A percentile compares a stretch with the other conserved stretches of the same genome.
Evolutionary conservation across 225 moss, liverwort and hornwort species (phyloP).

Genomic region (Anthoceros angustus): DNA sequence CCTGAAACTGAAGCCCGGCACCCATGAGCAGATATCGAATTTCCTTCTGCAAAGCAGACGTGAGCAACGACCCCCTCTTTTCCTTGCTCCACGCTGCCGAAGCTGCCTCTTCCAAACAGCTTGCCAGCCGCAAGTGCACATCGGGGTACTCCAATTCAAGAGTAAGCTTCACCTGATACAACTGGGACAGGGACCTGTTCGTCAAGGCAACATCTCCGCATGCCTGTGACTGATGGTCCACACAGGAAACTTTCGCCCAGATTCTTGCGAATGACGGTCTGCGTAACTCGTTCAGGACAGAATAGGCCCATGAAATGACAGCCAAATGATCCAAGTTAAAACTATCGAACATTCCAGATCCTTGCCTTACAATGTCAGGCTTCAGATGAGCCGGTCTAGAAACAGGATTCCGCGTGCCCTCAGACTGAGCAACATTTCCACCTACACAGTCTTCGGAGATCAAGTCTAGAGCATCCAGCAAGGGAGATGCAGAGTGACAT

Average conservation of each 20-base stretch:
- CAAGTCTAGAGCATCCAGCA: constrained; percentile 43
- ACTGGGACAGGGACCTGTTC: constrained; percentile 42
- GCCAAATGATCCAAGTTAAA: constrained; percentile 60
- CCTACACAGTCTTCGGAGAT: constrained; percentile 7
- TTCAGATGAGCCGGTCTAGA: not conserved
- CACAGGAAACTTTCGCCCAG: constrained; percentile 35
- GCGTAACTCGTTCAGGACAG: constrained; percentile 38
- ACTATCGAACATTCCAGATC: constrained; percentile 12
- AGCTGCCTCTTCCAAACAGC: constrained; percentile 25
- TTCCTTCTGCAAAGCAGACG: constrained; percentile 68
- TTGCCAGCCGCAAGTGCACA: constrained; percentile 15
- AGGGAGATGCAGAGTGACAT: constrained; percentile 36
- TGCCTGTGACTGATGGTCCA: constrained; percentile 8
- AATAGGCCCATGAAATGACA: constrained; percentile 76
- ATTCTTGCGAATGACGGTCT: constrained; percentile 47
- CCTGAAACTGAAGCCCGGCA: constrained; percentile 50
- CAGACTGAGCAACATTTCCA: not conserved
- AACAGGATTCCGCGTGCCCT: not conserved
- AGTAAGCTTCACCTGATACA: constrained; percentile 54
- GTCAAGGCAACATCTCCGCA: constrained; percentile 8
- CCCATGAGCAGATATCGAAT: constrained; percentile 61
- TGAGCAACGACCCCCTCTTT: constrained; percentile 32
- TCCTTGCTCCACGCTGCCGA: constrained; percentile 40
- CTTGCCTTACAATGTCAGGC: not conserved
- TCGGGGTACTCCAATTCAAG: constrained; percentile 46